Evolutionary conservation across 108 stramenopile species (phyloP), one percentile per base, ranked within the genome.

Genomic region (Skeletonema grethae): DNA sequence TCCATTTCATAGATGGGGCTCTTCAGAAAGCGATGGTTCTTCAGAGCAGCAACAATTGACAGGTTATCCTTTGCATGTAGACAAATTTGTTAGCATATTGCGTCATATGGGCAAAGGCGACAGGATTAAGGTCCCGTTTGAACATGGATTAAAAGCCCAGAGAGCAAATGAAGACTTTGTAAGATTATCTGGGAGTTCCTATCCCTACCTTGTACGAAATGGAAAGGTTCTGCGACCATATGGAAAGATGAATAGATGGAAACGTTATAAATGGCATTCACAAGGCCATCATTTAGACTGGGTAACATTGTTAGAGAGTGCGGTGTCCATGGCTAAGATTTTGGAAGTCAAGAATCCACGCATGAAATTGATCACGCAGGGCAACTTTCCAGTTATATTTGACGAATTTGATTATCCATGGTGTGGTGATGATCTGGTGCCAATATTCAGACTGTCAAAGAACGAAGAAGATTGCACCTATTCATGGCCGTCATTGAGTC

Each of bases 301-400:
- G 72, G 72, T 73, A 12, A 73, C 64, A 43, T 34, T 73, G 10
- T 65, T 73, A 56, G 72, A 73, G 18, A 73, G 72, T 58, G 72
- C 72, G 10, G 72, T 73, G 5, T 57, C 64, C 38, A 65, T 73
- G 72, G 72, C 72, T 20, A 73, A 73, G 22, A 30, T n/a, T 3
- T 45, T 73, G 15, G 72, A 73, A 38, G 39, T 25, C 5, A 65
- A 65, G 29, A 73, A 73, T 58, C 64, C 72, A 10, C 34, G 64
- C 18, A 73, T 73, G 72, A 65, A 65, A 34, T 59, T 73, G 53
- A 73, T 73, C 35, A 73, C 72, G 10, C 12, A 67, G 45, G 73
- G 73, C 12, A 65, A 75, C 4, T 75, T 75, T 61, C 73, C 73
- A 3, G 61, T 75, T 16, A 75, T 75, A 61, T 75, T 67, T 61